Conservation (phyloP, 2,329 filamentous ascomycete genomes). For the Xylaria multiplex region DNA sequence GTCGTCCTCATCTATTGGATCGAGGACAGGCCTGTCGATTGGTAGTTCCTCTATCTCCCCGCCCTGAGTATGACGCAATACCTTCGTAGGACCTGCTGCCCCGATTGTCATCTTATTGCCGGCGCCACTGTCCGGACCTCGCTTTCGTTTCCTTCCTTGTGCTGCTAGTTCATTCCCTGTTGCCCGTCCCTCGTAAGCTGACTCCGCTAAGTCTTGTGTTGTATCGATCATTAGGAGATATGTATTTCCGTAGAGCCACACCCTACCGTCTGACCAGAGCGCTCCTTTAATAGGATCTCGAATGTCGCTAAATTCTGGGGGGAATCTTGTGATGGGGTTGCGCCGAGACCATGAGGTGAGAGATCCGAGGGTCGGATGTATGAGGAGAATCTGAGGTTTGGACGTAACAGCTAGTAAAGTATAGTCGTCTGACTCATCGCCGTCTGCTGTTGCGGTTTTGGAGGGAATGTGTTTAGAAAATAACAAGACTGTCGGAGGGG, state of each 20-base stretch:
- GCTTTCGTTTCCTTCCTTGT: slow-evolving; percentile 64
- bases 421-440: slow-evolving; percentile 57
- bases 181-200: slow-evolving; percentile 43
- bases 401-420: slow-evolving; percentile 64
- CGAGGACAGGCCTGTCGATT: slow-evolving; percentile 41
- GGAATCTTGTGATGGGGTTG: slow-evolving; percentile 80
- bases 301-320: slow-evolving; percentile 76
- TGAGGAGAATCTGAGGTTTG: slow-evolving; percentile 75
- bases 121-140: slow-evolving; percentile 61
- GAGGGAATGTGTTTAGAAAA: slow-evolving; percentile 66
- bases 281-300: slow-evolving; percentile 85
- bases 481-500: slow-evolving; percentile 72
- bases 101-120: slow-evolving; percentile 63
- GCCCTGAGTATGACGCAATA: slow-evolving; percentile 41
- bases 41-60: slow-evolving; percentile 43
- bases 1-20: slow-evolving; percentile 48
- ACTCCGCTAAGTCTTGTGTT: slow-evolving; percentile 69
- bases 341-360: slow-evolving; percentile 87
- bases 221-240: slow-evolving; percentile 96
- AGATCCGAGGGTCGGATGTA: slow-evolving; percentile 79
- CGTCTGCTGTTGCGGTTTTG: slow-evolving; percentile 42
- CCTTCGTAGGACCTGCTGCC: slow-evolving; percentile 47
- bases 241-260: slow-evolving; percentile 87
- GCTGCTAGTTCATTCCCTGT: slow-evolving; percentile 46
- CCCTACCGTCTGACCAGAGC: slow-evolving; percentile 80